A percentile compares a stretch with the other conserved stretches of the same genome.
Conservation (phyloP, 1,284 basidiomycete genomes). For the Schizophyllum commune region DNA sequence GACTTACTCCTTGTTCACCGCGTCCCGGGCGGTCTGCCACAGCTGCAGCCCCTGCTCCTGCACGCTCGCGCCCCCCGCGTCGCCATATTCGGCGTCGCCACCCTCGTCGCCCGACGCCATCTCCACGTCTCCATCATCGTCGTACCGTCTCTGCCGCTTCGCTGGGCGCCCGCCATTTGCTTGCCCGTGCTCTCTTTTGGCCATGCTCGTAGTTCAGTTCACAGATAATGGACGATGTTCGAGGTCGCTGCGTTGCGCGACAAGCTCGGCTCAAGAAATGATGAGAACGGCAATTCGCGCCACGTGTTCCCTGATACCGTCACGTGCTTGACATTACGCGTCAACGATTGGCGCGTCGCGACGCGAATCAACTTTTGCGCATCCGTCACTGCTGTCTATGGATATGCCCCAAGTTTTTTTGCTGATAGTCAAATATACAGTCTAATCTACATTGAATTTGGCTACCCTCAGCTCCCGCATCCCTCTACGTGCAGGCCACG, state of each 20-base stretch:
- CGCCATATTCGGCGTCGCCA: slow-evolving; percentile 17
- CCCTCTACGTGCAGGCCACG: slow-evolving; percentile 47
- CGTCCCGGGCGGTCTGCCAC: slow-evolving; percentile 71
- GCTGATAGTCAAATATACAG: not conserved
- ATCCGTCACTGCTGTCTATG: no score
- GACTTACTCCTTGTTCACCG: slow-evolving; percentile 77
- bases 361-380: no score
- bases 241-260: not conserved
- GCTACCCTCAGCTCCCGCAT: slow-evolving; percentile 47
- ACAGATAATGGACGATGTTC: not conserved
- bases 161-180: slow-evolving; percentile 38
- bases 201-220: slow-evolving; percentile 30
- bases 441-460: slow-evolving; percentile 17
- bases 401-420: no score
- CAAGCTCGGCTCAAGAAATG: not conserved
- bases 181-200: slow-evolving; percentile 57
- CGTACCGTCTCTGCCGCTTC: slow-evolving; percentile 53
- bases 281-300: slow-evolving; percentile 14
- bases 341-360: not conserved
- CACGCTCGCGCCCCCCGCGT: slow-evolving; percentile 30
- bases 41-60: slow-evolving; percentile 56
- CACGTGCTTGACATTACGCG: not conserved
- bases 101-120: slow-evolving; percentile 15
- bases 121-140: slow-evolving; percentile 25
- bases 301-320: not conserved